Evolutionary conservation across 2,329 filamentous ascomycete species (phyloP), one percentile per base, ranked within the genome.

Genomic region (Penicillium sp.): DNA sequence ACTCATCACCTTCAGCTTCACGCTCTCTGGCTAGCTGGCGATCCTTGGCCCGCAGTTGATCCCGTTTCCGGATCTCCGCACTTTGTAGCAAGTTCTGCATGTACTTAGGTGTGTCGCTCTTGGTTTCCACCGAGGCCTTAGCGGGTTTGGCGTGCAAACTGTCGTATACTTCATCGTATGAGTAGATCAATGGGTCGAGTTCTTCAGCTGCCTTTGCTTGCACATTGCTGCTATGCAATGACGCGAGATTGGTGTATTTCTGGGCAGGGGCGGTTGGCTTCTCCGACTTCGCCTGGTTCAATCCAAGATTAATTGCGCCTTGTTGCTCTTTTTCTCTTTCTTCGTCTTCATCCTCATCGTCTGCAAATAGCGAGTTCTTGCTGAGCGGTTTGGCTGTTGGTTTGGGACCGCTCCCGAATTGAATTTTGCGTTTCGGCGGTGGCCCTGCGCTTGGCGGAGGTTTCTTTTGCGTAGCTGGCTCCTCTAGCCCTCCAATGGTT

Each of bases 1-100:
- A 87, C 58, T 85, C 83, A 47, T 87, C 85, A n/a, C 85, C 85
- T 65, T 88, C 85, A 0, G 80, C 81, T 63, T 87, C 85, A 29
- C 85, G 78, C 66, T 88, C 85, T 56, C 79, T 79, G 50, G 83
- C 80, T 13, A 88, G 66, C 55, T 84, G 67, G 59, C 85, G 85
- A 67, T 88, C 85, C 35, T 80, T 78, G 18, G 85, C 85, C 8
- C 85, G 78, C 48, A 85, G 70, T 60, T 85, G 83, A 65, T 87
- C 85, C 47, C 85, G 82, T 67, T 88, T 87, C 11, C 85, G 81
- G 32, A 82, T 72, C 58, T 85, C 82, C 2, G 85, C 84, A 18
- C 84, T 83, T 34, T 81, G 79, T 34, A 87, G 75, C 16, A 88
- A 72, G 32, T 79, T 79, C 46, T 78, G 78, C 78, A 88, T 87